Base-by-base conservation (phyloP, 2,329 filamentous ascomycete species). In the Cryphonectria japonica region DNA sequence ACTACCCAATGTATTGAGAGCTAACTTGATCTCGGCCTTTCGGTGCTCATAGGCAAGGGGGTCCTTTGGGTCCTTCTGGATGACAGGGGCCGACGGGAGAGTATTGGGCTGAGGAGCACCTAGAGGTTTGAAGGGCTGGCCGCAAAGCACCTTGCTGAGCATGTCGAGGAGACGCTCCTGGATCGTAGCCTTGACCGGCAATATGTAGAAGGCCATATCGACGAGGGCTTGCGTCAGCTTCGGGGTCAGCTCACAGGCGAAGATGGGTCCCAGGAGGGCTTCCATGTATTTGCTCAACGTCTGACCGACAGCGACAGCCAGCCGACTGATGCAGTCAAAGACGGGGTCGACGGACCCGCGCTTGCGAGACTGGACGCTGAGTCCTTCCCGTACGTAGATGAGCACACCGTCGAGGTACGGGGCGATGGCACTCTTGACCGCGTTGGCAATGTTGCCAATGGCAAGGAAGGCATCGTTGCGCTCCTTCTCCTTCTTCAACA, bases 231-330 rank as follows among this genome's bases (percentile, higher is more conserved):
- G 95, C 0, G 95, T 98, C 34, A 99, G 87, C 75, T 97, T 96
- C 70, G 95, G 93, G 52, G 94, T 98, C 67, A 99, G 86, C 65
- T 97, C 96, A 79, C 96, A 99, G 22, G 94, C 95, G 81, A 99
- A 99, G 71, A 99, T 98, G 14, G 97, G 95, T 76, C 98, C 95
- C 13, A 99, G 87, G 39, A 99, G 84, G 16, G 95, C 93, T 79
- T 98, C 95, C 90, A 99, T 98, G 79, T 98, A 98, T 82, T 98
- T 99, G 86, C 94, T 98, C 68, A 99, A 85, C 0, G 95, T 96
- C 82, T 99, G 96, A 0, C 96, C 96, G 41, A 98, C 96, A 3
- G 96, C 96, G 62, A 97, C 92, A 0, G 96, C 94, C 67, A 99
- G 88, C 83, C 97, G 95, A 80, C 97, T 99, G 79, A 99, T 97